Evolutionary conservation across 768 basidiomycete genomes (phyloP), one percentile per base, ranked within the genome.

Genomic region (Hypholoma sublateritium): DNA sequence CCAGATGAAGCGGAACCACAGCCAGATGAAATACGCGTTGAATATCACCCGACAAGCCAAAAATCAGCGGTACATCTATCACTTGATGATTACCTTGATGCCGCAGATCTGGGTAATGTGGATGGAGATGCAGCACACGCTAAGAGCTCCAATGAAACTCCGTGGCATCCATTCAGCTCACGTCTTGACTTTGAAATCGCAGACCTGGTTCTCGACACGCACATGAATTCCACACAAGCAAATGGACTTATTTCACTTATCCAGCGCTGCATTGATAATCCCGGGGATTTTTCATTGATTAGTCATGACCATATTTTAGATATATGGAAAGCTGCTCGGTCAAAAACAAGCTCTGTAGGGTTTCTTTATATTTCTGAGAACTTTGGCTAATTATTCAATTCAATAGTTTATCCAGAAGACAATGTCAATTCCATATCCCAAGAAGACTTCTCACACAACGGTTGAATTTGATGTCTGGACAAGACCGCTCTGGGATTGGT

Each of bases 161-260:
- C 69, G 0, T 77, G 72, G 70, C 19, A 45, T 1, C 72, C 73
- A 5, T 74, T 73, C 39, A 44, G 24, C 5, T 63, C 67, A 1
- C 53, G 59, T 1, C 24, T 61, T 3, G 67, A 75, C 48, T 74
- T 73, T 57, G 63, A 70, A 22, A 61, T 75, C 5, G 56, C 59
- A 13, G 62, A 63, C 14, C 11, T 63, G 0, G 41, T 56, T 0
- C 47, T 60, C 0, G 56, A 56, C 7, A 50, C 59, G 1, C 56
- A 60, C 35, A 55, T 63, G 56, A 63, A 60, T 37, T 2, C 19
- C 0, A 21, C 16, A 4, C 62, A 63, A 41, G 58, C 39, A 2
- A 36, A 41, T 12, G 25, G 17, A 1, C 37, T 58, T 1, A 28
- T 58, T 11, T 42, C 25, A 37, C 54, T 58, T 24, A 19, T 57